Evolutionary conservation across 2,329 filamentous ascomycete species (phyloP), one percentile per base, ranked within the genome.

Genomic region (Cadophora sp.): DNA sequence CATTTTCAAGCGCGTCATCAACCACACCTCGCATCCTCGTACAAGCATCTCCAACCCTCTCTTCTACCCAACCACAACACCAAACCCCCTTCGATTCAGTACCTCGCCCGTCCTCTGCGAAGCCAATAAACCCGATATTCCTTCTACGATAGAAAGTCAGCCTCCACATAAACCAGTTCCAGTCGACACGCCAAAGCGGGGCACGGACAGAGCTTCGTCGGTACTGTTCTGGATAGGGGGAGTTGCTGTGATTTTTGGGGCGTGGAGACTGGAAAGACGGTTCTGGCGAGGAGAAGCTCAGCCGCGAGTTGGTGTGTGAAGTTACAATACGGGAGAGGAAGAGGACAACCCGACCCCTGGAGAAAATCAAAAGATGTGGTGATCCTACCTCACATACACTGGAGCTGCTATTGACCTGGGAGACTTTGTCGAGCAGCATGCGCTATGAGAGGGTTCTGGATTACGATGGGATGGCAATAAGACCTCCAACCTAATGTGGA

Each of bases 221-320:
- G 53, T 41, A 13, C 11, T 58, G 2, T 58, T 58, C 20, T 58
- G 53, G 53, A 41, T 58, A 13, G 33, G 53, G 16, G 53, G 53
- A 1, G 33, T 58, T 0, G 53, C 33, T 24, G 53, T 41, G 1
- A 43, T 58, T 20, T 58, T n/a, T 24, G 53, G 33, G 9, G 36
- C 9, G 3, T 58, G 33, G 30, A 58, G 53, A 33, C 22, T 58
- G 36, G 36, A 58, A 16, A 39, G 36, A 33, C 20, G 53, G n/a
- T 58, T 58, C 14, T 58, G 53, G 53, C 20, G 53, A 9, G 53
- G 36, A 3, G 53, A 43, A 8, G 53, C n/a, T 4, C 33, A 24
- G n/a, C 33, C 53, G n/a, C 41, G 53, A 14, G 33, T 58, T 24
- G 53, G 53, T 43, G 53, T 43, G 3, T 58, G 36, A 58, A 5